Evolutionary conservation across 2,329 filamentous ascomycete species (phyloP), one percentile per base, ranked within the genome.

Genomic region (Westerdykella sp.): DNA sequence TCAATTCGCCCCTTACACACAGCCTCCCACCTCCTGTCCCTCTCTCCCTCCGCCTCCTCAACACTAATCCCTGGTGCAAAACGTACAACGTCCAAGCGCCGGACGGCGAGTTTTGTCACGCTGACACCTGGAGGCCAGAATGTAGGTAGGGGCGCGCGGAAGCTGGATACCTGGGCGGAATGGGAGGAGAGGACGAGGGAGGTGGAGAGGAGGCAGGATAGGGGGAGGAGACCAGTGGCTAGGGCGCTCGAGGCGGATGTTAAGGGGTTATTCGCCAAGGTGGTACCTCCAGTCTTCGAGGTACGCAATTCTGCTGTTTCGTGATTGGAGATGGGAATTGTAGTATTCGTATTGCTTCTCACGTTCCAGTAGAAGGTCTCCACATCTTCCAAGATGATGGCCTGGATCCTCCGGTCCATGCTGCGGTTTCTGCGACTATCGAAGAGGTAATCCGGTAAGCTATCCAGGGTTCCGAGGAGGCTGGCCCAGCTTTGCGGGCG

Each of bases 321-420:
- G 18, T 4, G 18, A 21, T 21, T 11, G 12, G 21, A 2, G 16
- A 39, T 28, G n/a, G 51, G 48, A 4, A 41, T 21, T 13, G 40
- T 4, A 18, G 12, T 44, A 5, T 30, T 40, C 7, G 34, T 12
- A 16, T 67, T 41, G 53, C 52, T 10, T 74, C 72, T 68, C 41
- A 76, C 69, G 50, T 74, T 71, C 73, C 75, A 79, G 62, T 73
- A 69, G 57, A 81, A 83, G 0, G 75, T 67, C 21, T 72, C 75
- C 4, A 73, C 69, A 42, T 75, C 75, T 56, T 80, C 77, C 6
- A 84, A 54, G 18, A 79, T 57, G 12, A 83, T 62, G 25, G 74
- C 66, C 35, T 72, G 69, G 1, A 83, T 53, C 0, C 62, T 57
- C 1, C 74, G 69, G 22, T 69, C 56, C 25, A 65, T 59, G 5